Conservation (phyloP, 1,139 yeast genomes). For the Insectozyma bohioensis region DNA sequence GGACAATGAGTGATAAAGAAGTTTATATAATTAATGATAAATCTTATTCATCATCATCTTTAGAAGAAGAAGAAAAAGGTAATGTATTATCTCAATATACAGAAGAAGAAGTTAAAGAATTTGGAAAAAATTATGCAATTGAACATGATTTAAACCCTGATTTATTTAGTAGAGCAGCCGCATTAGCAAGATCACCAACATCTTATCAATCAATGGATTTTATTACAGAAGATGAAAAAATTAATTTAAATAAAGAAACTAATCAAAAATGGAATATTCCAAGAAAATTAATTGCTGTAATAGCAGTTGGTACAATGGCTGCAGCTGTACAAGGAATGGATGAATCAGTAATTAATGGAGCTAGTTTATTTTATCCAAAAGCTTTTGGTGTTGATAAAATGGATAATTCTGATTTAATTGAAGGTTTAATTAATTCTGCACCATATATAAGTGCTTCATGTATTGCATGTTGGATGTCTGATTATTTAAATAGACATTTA, state of each 20-base stretch:
- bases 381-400: slow-evolving; percentile 43
- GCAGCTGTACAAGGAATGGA: slow-evolving; percentile 95
- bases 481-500: slow-evolving; percentile 57
- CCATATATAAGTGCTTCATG: slow-evolving; percentile 77
- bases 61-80: slow-evolving; percentile 35
- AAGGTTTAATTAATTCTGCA: slow-evolving; percentile 76
- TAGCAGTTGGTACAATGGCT: slow-evolving; percentile 77
- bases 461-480: slow-evolving; percentile 73
- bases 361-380: slow-evolving; percentile 66
- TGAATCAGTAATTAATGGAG: slow-evolving; percentile 85
- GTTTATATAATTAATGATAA: too few relatives aligned
- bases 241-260: slow-evolving; percentile 51
- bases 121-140: slow-evolving; percentile 69
- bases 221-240: slow-evolving; percentile 57
- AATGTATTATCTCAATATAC: slow-evolving; percentile 65
- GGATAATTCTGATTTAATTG: slow-evolving; percentile 61
- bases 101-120: slow-evolving; percentile 62
- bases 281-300: slow-evolving; percentile 54
- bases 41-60: too few relatives aligned
- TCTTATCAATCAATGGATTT: slow-evolving; percentile 59
- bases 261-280: slow-evolving; percentile 73
- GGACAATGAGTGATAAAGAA: too few relatives aligned
- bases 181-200: slow-evolving; percentile 66
- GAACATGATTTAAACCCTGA: slow-evolving; percentile 64
- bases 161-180: slow-evolving; percentile 70